Evolutionary conservation across 352 stramenopile genomes (phyloP), one percentile per base, ranked within the genome.

Genomic region (Phytophthora citricola): DNA sequence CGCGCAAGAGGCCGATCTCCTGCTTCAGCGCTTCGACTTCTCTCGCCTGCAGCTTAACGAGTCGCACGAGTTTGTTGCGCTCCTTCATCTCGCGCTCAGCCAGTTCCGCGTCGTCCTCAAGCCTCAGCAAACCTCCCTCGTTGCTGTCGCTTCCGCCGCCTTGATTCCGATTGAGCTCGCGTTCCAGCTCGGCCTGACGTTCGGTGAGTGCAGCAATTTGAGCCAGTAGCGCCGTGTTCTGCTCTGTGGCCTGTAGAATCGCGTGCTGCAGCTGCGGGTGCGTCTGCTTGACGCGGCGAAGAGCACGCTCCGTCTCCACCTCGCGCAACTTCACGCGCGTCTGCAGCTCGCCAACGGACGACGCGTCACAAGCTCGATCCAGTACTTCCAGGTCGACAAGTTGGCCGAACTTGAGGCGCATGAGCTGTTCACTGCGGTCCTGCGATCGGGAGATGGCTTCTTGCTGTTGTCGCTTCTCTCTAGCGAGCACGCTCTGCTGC

Each of bases 1-100:
- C 78, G 8, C 87, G 86, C 45, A 97, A 64, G 58, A 97, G 79
- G 3, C 81, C 79, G 26, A 97, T 93, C 71, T 98, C 92, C 52
- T 93, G 78, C 61, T 96, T 96, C 43, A 98, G 82, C 11, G 89
- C 90, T 54, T 98, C 91, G 10, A 98, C 75, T 59, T 98, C 93
- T 36, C 89, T 85, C 32, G 83, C 83, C 74, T 98, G 94, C 26
- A 98, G 78, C 63, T 97, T 97, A 11, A 98, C 90, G 24, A 97
- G 76, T 26, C 88, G 76, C 14, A 96, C 87, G 20, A 98, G 79
- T 31, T 96, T 93, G 66, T 91, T 94, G 54, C 88, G 88, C 74
- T 98, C 93, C 54, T 81, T 78, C 71, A 91, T 88, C 69, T 98
- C 93, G 31, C 81, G 74, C 60, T 91, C 78, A 10, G 73, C 50